Percentiles rank a stretch among this genome's conserved stretches.
Evolutionary conservation across 306 rosid species (phyloP).

Genomic region (Cicer cuneatum): DNA sequence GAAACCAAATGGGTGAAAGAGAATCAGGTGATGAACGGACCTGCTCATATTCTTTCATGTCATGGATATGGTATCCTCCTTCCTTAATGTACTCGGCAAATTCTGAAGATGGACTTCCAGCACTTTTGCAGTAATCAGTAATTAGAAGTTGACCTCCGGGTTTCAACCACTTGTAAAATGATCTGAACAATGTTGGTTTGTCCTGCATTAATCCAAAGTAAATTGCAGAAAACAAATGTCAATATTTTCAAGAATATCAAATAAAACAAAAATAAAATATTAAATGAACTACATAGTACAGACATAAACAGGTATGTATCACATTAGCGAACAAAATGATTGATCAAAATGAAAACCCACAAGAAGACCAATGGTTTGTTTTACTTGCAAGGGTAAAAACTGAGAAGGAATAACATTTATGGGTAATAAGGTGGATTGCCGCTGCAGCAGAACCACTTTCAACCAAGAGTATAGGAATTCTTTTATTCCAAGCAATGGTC

Average conservation of each 20-base stretch:
- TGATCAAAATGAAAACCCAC: conserved; percentile 4
- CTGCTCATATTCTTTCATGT: conserved; percentile 67
- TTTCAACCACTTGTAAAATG: conserved; percentile 89
- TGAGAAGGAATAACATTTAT: conserved; percentile 3
- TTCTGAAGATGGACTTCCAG: conserved; percentile 67
- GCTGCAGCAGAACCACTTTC: neutral
- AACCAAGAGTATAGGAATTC: neutral
- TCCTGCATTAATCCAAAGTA: conserved; percentile 60
- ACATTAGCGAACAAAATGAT: conserved; percentile 2
- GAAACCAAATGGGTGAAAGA: conserved; percentile 39
- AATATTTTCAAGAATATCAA: conserved; percentile 16
- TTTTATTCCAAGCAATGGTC: conserved; percentile 7
- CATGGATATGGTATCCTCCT: conserved; percentile 82
- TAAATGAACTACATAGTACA: conserved; percentile 12
- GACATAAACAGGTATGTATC: neutral
- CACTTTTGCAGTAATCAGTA: conserved; percentile 81
- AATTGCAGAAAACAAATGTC: conserved; percentile 13
- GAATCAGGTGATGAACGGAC: conserved; percentile 48
- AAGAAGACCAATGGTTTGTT: neutral
- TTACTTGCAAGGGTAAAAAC: conserved; percentile 1
- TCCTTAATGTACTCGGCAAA: conserved; percentile 77
- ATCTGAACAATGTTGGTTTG: conserved; percentile 71
- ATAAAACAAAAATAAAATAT: neutral
- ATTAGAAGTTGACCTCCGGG: conserved; percentile 92
- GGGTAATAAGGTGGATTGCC: neutral